These are phyloP conservation scores for Candida dajiaensis DNA, from an alignment of 805 yeast species.

Conservation along the genomic window DNA sequence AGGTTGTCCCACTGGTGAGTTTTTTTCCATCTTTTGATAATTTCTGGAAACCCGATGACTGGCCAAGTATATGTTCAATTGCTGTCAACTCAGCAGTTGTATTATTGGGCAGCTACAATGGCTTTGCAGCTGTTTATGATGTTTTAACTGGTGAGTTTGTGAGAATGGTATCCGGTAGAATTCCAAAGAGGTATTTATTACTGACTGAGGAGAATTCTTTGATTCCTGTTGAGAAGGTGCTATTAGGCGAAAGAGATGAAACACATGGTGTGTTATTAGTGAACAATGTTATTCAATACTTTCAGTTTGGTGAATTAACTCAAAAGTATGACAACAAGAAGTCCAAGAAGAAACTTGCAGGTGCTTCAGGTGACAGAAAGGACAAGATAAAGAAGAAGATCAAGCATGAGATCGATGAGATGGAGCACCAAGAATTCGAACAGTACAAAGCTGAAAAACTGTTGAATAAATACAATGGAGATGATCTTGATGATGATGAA, in stretches of 20 bases:
- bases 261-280: constrained; percentile 15
- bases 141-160: constrained; percentile 16
- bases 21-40: constrained; percentile 13
- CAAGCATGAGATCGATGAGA: constrained; percentile 17
- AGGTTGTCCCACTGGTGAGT: constrained; percentile 1
- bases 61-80: constrained; percentile 14
- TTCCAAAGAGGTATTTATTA: constrained; percentile 13
- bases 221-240: constrained; percentile 12
- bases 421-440: constrained; percentile 15
- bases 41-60: constrained; percentile 10
- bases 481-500: constrained; percentile 14
- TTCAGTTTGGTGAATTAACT: constrained; percentile 17
- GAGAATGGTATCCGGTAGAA: constrained; percentile 12
- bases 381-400: constrained; percentile 14
- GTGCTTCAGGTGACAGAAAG: constrained; percentile 16
- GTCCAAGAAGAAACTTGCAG: constrained; percentile 12
- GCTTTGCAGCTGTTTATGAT: constrained; percentile 21
- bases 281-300: constrained; percentile 17
- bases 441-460: constrained; percentile 8
- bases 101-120: constrained; percentile 19
- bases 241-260: constrained; percentile 9
- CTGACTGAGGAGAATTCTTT: constrained; percentile 7
- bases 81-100: constrained; percentile 20
- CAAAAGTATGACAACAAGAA: neutral
- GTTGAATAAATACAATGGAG: constrained; percentile 20